Evolutionary conservation across 257 asterid species (phyloP).

Genomic region (Solanum tarapatanum): DNA sequence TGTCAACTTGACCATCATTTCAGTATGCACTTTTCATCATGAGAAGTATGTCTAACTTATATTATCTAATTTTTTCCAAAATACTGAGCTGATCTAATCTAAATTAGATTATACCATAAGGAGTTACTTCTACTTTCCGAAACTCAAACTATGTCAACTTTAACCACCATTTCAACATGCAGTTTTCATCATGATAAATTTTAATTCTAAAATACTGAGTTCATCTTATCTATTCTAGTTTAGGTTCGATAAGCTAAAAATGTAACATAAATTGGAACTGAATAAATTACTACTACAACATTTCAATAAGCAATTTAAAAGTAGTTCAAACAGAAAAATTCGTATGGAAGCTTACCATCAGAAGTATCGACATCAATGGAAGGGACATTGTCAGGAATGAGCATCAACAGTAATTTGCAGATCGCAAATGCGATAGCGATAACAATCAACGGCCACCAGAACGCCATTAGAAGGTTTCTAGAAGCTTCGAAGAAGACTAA

Average conservation of each 20-base stretch:
- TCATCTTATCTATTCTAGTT: not conserved
- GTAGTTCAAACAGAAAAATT: not conserved
- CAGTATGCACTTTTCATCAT: not conserved
- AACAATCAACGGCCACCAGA: conserved; percentile 83
- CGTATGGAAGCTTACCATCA: conserved; percentile 37
- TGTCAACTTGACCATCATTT: not conserved
- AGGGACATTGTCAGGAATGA: conserved; percentile 87
- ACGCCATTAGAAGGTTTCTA: conserved; percentile 48
- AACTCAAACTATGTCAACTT: not conserved
- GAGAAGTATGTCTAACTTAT: not conserved
- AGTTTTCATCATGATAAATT: not conserved
- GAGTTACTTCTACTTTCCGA: not conserved
- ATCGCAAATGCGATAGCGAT: conserved; percentile 60
- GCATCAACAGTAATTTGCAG: conserved; percentile 78
- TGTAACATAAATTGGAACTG: not conserved
- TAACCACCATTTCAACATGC: not conserved
- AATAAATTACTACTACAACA: not conserved
- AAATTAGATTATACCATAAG: not conserved
- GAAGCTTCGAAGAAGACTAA: not conserved
- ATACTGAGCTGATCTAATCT: not conserved
- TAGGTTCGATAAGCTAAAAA: not conserved
- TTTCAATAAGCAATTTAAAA: not conserved
- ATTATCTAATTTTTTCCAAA: not conserved
- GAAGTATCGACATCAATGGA: conserved; percentile 87
- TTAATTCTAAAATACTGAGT: not conserved